Base-by-base conservation (phyloP, 2,329 filamentous ascomycete species). In the Phaeosphaeria sp. region DNA sequence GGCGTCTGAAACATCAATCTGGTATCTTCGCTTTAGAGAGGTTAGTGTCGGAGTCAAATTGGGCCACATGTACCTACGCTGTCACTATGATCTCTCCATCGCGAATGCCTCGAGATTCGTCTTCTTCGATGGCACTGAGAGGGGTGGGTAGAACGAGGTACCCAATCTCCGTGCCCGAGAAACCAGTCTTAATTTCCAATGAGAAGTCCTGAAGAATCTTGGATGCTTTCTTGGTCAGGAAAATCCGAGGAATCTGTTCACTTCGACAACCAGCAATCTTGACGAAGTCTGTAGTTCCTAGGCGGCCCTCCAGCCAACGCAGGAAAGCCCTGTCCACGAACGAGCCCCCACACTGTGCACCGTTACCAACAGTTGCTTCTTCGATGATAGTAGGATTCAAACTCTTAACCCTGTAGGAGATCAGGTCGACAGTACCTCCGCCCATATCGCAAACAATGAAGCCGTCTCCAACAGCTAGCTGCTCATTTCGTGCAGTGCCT, bases 371-470 rank as follows among this genome's bases (percentile, higher is more conserved):
- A 0, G 72, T 70, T 0, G 51, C 64, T 48, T 75, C 72, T 36
- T 71, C 64, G 0, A 73, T 1, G 1, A 17, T 18, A 0, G 56
- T 68, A 0, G 69, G 69, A 0, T 66, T 5, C 1, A 67, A 20
- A 0, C 44, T 25, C 0, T 53, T 11, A 6, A 74, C 52, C 0
- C 50, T 18, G 33, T 75, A 74, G 0, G 72, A 64, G 13, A 73
- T 67, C 13, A 73, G 22, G 20, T 75, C 72, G 0, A 72, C 67
- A 0, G 68, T 74, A 0, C 72, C 72, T 0, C 72, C 72, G 0
- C 72, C 72, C 64, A 72, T 69, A n/a, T 74, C 72, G 22, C 70
- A 74, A 0, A 74, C 42, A 0, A 70, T 58, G 54, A 74, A 74
- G 0, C 65, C 64, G 21, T 73, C 66, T 4, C 54, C 60, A 0